A percentile compares a stretch with the other conserved stretches of the same genome.
Conservation (phyloP, 306 rosid species). For the Rosa chinensis region DNA sequence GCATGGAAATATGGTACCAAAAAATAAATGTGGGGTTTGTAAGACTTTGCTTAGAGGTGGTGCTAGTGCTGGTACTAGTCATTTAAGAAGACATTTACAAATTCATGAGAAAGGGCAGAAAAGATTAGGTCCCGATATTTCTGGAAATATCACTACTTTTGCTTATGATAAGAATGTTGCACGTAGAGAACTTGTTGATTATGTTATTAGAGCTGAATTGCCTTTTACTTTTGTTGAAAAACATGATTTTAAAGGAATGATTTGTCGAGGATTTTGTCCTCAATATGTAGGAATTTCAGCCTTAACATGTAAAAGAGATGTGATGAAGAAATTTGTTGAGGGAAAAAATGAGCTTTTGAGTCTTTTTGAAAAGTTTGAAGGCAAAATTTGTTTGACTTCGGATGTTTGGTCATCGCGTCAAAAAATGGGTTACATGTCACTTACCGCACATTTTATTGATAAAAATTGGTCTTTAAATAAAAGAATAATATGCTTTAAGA, state of each 20-base stretch:
- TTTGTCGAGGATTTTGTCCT: background rate
- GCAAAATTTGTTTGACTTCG: background rate
- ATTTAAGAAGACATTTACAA: background rate
- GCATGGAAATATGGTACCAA: background rate
- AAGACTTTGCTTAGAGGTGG: background rate
- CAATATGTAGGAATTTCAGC: background rate
- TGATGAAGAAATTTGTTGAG: background rate
- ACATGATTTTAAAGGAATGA: background rate
- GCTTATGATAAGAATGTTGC: background rate
- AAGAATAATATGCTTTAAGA: too few species aligned
- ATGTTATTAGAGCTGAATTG: background rate
- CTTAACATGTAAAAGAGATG: background rate
- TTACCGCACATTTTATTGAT: background rate
- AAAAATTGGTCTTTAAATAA: background rate
- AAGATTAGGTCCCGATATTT: too few species aligned
- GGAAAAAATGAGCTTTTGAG: background rate
- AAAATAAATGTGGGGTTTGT: background rate
- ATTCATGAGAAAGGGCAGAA: background rate
- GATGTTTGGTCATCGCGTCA: background rate
- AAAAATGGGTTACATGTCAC: background rate
- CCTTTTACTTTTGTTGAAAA: background rate
- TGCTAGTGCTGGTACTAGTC: background rate
- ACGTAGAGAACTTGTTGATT: too few species aligned
- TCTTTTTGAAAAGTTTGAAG: background rate
- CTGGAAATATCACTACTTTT: background rate